Conservation (phyloP, 176 grass and related monocot species). For the Pharus latifolius region DNA sequence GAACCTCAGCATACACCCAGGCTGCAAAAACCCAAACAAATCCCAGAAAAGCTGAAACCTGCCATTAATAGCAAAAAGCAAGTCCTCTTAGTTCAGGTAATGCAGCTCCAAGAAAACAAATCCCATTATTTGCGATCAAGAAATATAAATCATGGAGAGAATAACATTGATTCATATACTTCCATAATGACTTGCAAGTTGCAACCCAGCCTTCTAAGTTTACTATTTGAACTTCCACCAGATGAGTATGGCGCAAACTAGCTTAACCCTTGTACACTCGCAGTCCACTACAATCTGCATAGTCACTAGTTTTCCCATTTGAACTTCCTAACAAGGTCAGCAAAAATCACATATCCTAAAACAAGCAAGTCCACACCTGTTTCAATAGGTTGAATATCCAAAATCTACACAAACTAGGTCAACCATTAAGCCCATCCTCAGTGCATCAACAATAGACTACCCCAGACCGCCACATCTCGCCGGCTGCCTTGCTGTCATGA, state of each 20-base stretch:
- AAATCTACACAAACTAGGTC: not conserved
- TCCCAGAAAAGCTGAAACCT: slow-evolving; percentile 72
- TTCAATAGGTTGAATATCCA: not conserved
- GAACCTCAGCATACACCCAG: slow-evolving; percentile 66
- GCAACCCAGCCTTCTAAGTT: not conserved
- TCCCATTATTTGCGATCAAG: not conserved
- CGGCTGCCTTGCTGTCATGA: not conserved
- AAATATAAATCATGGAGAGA: not conserved
- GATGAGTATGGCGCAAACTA: not conserved
- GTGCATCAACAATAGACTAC: not conserved
- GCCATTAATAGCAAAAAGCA: slow-evolving; percentile 8
- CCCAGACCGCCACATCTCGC: not conserved
- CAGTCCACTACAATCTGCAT: not conserved
- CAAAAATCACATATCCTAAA: not conserved
- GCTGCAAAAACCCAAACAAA: slow-evolving; percentile 70
- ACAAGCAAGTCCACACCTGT: not conserved
- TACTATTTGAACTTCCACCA: slow-evolving; percentile 5
- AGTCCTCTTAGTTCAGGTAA: slow-evolving; percentile 3
- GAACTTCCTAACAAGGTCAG: not conserved
- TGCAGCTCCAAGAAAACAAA: not conserved
- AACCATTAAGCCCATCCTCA: not conserved
- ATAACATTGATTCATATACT: not conserved
- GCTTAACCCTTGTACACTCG: not conserved
- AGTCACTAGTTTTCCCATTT: not conserved
- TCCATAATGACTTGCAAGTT: not conserved